Evolutionary conservation across 192 early-diverging fungal species (phyloP), one percentile per base, ranked within the genome.

Genomic region (Backusella circina): DNA sequence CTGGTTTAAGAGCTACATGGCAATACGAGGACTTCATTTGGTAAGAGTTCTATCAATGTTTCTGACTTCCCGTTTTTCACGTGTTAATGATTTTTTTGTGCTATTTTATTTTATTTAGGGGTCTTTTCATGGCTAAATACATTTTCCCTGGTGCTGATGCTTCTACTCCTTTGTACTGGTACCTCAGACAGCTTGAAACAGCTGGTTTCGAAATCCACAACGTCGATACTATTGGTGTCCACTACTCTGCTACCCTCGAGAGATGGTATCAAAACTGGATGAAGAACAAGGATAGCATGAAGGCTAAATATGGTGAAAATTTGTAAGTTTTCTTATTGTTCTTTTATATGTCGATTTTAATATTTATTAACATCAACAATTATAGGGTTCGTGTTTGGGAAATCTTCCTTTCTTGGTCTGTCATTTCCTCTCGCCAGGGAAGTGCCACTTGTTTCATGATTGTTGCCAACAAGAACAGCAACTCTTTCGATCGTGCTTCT

Each of bases 191-290:
- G 88, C 86, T 96, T 66, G 97, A 99, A 87, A 85, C 87, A 51
- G 90, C 95, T 54, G 97, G 97, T 44, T 99, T 97, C 81, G 97
- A 99, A 86, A 88, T 99, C 70, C 89, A 92, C 75, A 88, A 87
- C 75, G 81, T 88, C 65, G 95, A 97, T 71, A 99, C 96, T 31
- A 89, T 99, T 18, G 97, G 97, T 70, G 93, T 98, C 41, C 97
- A 99, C 86, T 99, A 99, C 91, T 97, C 96, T 67, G 93, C 92
- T 33, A 99, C 97, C 44, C 90, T 99, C 73, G 89, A 90, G 83
- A 89, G 92, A 77, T 99, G 97, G 97, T 99, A 99, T 90, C 79
- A 91, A 79, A 99, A 99, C 92, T 99, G 97, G 97, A 88, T 96
- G 89, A 83, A 90, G 74, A 98, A 97, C 90, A 92, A 93, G 87